These are phyloP conservation scores for Colletotrichum eremochloae DNA, from an alignment of 2,329 filamentous ascomycete genomes.

Conservation along the genomic window DNA sequence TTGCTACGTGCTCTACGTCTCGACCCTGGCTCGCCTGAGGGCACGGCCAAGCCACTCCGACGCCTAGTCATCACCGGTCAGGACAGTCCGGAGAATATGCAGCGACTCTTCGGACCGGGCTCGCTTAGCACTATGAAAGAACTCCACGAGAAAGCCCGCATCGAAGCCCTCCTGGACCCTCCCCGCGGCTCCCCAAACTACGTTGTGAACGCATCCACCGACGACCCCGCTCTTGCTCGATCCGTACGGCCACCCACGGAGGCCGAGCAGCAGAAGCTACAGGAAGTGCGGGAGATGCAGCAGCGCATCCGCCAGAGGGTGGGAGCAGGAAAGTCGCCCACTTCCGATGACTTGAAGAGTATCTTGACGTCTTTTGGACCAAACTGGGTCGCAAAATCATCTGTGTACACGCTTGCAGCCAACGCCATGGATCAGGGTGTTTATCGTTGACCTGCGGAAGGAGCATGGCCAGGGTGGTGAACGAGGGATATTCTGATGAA, in stretches of 20 bases:
- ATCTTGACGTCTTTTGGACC: slow-evolving; percentile 11
- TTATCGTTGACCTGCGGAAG: background rate
- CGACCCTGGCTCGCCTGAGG: background rate
- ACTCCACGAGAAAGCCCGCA: background rate
- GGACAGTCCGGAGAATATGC: slow-evolving; percentile 12
- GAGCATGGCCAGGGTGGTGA: too few species aligned
- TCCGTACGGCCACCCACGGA: background rate
- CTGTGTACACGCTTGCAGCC: slow-evolving; percentile 15
- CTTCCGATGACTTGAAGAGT: background rate
- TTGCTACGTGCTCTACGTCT: slow-evolving; percentile 1
- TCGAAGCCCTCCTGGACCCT: slow-evolving; percentile 7
- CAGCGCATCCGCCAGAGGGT: background rate
- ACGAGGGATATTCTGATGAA: background rate
- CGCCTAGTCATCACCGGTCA: slow-evolving; percentile 6
- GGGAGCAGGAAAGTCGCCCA: background rate
- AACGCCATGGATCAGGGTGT: slow-evolving; percentile 33
- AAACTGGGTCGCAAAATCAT: background rate
- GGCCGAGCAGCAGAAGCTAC: background rate
- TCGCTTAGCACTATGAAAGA: background rate
- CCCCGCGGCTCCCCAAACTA: slow-evolving; percentile 13
- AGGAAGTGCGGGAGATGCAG: slow-evolving; percentile 11
- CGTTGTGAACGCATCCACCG: rapidly evolving
- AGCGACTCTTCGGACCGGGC: slow-evolving; percentile 3
- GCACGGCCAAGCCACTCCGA: background rate
- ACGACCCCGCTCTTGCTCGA: background rate